A percentile compares a stretch with the other conserved stretches of the same genome.
Evolutionary conservation across 768 basidiomycete genomes (phyloP).

Genomic region (Piloderma croceum): DNA sequence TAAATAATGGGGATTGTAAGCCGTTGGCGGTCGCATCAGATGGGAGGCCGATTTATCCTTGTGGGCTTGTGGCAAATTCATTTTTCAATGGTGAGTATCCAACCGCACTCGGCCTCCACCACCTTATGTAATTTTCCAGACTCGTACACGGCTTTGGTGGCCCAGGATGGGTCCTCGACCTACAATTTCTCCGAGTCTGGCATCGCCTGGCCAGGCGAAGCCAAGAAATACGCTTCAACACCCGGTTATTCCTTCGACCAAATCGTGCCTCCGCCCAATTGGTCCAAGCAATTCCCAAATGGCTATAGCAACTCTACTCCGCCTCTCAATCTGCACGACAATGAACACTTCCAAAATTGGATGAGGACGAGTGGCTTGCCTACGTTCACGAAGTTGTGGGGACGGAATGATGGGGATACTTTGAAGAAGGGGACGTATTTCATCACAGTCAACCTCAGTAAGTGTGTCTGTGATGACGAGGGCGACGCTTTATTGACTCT

Average conservation of each 20-base stretch:
- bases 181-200: constrained; percentile 74
- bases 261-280: constrained; percentile 92
- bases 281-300: constrained; percentile 67
- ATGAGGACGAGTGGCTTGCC: constrained; percentile 98
- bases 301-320: constrained; percentile 60
- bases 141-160: constrained; percentile 45
- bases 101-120: constrained; percentile 33
- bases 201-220: constrained; percentile 96
- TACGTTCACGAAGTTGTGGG: constrained; percentile 94
- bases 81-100: constrained; percentile 77
- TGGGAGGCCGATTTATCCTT: constrained; percentile 76
- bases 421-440: constrained; percentile 72
- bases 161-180: constrained; percentile 36
- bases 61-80: constrained; percentile 96
- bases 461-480: constrained; percentile 27
- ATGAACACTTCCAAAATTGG: constrained; percentile 99
- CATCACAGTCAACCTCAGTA: constrained; percentile 77
- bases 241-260: constrained; percentile 55
- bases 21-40: constrained; percentile 58
- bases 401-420: constrained; percentile 74
- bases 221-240: constrained; percentile 75
- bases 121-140: constrained; percentile 68
- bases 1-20: constrained; percentile 81
- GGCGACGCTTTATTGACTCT: constrained; percentile 8
- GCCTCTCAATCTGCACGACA: constrained; percentile 64